Conservation (phyloP, 371 early-diverging fungal species). For the Mortierella sp. region DNA sequence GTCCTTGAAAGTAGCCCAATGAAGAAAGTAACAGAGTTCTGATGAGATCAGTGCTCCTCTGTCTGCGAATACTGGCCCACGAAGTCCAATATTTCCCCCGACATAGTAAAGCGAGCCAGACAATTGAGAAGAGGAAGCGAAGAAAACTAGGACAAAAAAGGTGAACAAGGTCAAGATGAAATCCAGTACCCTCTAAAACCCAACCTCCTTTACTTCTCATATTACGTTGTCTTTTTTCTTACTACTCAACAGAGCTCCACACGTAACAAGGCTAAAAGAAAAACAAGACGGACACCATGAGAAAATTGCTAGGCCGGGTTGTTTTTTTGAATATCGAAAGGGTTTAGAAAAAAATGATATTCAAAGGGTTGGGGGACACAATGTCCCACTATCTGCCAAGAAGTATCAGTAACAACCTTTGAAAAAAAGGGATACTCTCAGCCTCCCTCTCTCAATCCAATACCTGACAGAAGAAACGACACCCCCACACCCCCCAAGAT, state of each 20-base stretch:
- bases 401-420: not conserved
- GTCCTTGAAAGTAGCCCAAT: not conserved
- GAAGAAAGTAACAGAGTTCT: conserved; percentile 4
- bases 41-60: not conserved
- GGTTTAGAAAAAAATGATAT: not conserved
- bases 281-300: not conserved
- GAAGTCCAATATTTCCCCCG: conserved; percentile 12
- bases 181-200: not conserved
- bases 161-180: not conserved
- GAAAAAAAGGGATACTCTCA: not conserved
- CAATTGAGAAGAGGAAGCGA: not conserved
- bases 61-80: conserved; percentile 18
- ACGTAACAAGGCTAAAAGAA: not conserved
- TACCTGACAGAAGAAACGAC: not conserved
- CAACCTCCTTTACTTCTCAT: not conserved
- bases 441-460: not conserved
- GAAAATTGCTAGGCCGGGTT: conserved; percentile 6
- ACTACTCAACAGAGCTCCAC: not conserved
- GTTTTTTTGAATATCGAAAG: not conserved
- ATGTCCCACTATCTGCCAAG: not conserved
- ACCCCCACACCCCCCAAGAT: not conserved
- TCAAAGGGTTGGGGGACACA: not conserved
- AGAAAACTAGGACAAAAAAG: not conserved
- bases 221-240: not conserved
- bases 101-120: not conserved